phyloP scores from a whole-genome alignment of 345 rosid genomes.

The Pistacia integerrima region DNA sequence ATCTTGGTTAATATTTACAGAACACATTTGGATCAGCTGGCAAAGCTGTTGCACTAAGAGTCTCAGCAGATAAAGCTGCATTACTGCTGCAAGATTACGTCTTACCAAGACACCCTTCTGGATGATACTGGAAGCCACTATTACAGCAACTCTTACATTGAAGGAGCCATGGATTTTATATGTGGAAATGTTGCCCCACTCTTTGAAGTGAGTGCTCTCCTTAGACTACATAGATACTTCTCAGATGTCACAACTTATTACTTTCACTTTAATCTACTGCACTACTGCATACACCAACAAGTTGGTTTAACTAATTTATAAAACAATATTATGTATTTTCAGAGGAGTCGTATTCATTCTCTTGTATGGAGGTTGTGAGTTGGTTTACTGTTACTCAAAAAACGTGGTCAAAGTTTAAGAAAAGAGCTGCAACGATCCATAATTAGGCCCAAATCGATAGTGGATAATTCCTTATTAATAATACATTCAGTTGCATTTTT shows the following conservation, averaged over 20 bases:
- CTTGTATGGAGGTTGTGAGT: not conserved
- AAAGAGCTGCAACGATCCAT: too few relatives aligned
- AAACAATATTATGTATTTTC: not conserved
- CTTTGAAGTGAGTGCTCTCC: conserved; percentile 49
- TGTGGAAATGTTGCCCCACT: conserved; percentile 66
- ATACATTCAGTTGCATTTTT: too few relatives aligned
- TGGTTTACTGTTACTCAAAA: too few relatives aligned
- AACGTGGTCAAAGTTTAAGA: too few relatives aligned
- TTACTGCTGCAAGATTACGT: conserved; percentile 57
- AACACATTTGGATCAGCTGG: conserved; percentile 53
- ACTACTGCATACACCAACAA: not conserved
- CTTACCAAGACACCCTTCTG: conserved; percentile 73
- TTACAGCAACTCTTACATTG: conserved; percentile 61
- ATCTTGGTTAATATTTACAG: conserved; percentile 23
- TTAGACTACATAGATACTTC: not conserved
- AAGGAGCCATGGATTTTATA: conserved; percentile 85
- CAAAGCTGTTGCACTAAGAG: conserved; percentile 68
- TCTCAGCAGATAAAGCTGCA: conserved; percentile 61
- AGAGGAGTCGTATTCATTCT: conserved; percentile 69
- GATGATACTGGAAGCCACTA: conserved; percentile 77
- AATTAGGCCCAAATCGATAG: too few relatives aligned
- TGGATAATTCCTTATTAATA: too few relatives aligned
- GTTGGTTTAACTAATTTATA: not conserved
- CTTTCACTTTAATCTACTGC: not conserved
- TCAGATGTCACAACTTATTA: not conserved